Conservation (phyloP, 192 early-diverging fungal species). For the Podila epigama region DNA sequence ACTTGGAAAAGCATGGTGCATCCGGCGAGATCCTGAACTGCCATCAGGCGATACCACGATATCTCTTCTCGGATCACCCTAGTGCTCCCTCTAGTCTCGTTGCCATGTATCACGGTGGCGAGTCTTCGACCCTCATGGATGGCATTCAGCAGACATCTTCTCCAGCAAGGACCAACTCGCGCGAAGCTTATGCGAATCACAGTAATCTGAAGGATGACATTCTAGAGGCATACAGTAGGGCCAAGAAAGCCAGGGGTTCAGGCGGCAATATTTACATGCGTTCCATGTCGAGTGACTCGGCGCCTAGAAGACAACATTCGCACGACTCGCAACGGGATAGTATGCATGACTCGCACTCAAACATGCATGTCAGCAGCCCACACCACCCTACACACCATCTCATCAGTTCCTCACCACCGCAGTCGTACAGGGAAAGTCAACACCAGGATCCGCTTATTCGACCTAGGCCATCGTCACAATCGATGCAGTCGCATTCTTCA, state of each 20-base stretch:
- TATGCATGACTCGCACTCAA: constrained; percentile 4
- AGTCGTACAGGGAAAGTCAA: neutral
- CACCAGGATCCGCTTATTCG: constrained; percentile 8
- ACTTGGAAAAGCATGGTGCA: constrained; percentile 28
- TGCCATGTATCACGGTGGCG: constrained; percentile 31
- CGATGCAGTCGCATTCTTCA: constrained; percentile 29
- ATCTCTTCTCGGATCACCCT: constrained; percentile 20
- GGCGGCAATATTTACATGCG: constrained; percentile 33
- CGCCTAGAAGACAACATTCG: constrained; percentile 2
- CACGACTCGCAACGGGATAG: constrained; percentile 7
- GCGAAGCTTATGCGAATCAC: constrained; percentile 1
- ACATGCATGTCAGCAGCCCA: neutral
- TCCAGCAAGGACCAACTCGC: neutral
- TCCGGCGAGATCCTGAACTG: constrained; percentile 15
- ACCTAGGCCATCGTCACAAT: constrained; percentile 18
- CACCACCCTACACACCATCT: constrained; percentile 2
- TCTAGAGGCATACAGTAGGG: constrained; percentile 26
- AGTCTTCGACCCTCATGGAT: constrained; percentile 2
- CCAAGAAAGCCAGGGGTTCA: constrained; percentile 18
- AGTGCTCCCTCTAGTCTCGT: constrained; percentile 2
- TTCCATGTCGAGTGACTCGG: constrained; percentile 24
- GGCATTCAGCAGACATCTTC: no score
- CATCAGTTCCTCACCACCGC: constrained; percentile 30
- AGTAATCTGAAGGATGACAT: constrained; percentile 42
- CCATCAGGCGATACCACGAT: constrained; percentile 30